Base-by-base conservation (phyloP, 176 grass and related monocot genomes). In the Luzula sylvatica region DNA sequence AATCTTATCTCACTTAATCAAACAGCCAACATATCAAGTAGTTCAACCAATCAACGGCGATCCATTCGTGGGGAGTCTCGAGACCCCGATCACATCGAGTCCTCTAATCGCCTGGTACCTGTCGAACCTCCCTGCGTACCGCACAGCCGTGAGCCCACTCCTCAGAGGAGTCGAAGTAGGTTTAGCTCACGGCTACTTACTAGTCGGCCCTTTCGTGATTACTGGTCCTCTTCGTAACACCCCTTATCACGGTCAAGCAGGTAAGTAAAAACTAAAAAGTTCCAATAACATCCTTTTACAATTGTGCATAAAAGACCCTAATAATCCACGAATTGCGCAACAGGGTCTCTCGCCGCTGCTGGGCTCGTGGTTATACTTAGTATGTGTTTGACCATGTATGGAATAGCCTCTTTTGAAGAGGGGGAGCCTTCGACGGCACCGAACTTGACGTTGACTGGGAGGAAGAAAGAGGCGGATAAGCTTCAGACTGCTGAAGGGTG, bases 381-480 rank as follows among this genome's bases (percentile, higher is more conserved):
- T 63, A 49, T 96, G 42, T 86, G 81, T 56, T 54, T 96, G 53
- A 76, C 78, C 58, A 96, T 96, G 92, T 96, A 96, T 68, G 92
- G 92, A 17, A 22, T 66, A 8, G 85, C 92, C 0, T 90, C 92
- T 0, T 96, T 96, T 72, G 61, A 52, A 4, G 85, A 96, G 50
- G 85, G 81, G 0, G 84, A 76, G 1, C 78, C 92, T 0, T 89
- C 92, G 43, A 89, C 61, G 1, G 92, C 85, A 11, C 92, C 92
- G 0, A 43, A 71, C 46, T 75, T 96, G 39, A 96, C 92, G 15
- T 79, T 96, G 38, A 96, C 92, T 0, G 85, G 92, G 0, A 47
- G 92, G 54, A 89, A 90, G 81, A 96, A 96, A 77, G 92, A 77
- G 75, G 92, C 81, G 8, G 85, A 96, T 71, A 89, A 90, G 78